Base-by-base conservation (phyloP, 2,329 filamentous ascomycete genomes). In the Lachnum nothofagi region DNA sequence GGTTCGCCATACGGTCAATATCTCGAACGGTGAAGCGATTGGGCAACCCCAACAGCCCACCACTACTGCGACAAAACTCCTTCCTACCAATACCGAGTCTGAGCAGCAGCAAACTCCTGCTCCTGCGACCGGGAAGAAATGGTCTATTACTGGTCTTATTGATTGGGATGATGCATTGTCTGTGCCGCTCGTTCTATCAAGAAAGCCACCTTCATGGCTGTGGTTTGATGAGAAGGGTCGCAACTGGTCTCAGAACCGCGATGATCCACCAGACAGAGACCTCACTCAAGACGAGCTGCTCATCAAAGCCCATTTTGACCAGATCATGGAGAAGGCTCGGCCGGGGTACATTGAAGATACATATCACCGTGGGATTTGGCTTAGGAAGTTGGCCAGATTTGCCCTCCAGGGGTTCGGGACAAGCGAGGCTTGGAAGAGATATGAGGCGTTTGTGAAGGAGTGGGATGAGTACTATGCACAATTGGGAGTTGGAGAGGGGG, bases 141-240 rank as follows among this genome's bases (percentile, higher is more conserved):
- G 56, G 56, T 33, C 9, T 1, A 44, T 59, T 10, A 54, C 25
- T 23, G 57, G 57, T 14, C 24, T 60, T 2, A 5, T 59, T 1
- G 57, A 60, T 22, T 60, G 55, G 57, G 57, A 60, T 37, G 48
- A 46, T 20, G 39, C 25, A 8, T 3, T 49, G 8, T 52, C 58
- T 8, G 51, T 54, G 1, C 57, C 57, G 1, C 29, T 16, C 0
- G 45, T 58, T 7, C 14, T 60, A 7, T 20, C 50, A 4, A 19
- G 53, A 41, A 29, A 34, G 3, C 53, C 55, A 25, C 47, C 40
- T 10, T 22, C 16, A 1, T 59, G 57, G 58, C 51, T 60, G 1
- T 59, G 58, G 56, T 6, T 25, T 7, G 16, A 48, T 25, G 48
- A 53, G 16, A 42, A 54, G 0, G 38, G 42, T 1, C 46, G 52